A percentile compares a stretch with the other conserved stretches of the same genome.
Evolutionary conservation across 2,329 filamentous ascomycete genomes (phyloP).

Genomic region (Thyridium curvatum): DNA sequence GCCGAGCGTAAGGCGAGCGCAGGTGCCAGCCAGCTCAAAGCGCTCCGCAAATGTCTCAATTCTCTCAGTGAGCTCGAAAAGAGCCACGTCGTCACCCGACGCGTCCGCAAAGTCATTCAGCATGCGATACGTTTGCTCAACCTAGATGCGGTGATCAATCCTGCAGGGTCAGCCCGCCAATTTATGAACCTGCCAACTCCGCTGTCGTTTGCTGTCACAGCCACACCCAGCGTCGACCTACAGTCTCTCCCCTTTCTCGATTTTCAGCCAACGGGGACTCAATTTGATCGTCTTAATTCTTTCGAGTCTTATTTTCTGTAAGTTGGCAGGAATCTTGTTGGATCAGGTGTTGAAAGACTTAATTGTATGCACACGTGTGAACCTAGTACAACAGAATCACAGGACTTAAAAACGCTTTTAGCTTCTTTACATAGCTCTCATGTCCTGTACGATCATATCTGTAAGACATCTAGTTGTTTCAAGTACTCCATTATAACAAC

Average conservation of each 20-base stretch:
- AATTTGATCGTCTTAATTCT: not conserved
- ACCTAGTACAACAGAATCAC: too few relatives aligned
- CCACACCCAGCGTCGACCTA: not conserved
- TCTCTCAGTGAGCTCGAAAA: slow-evolving; percentile 3
- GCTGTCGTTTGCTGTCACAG: not conserved
- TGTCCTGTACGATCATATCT: too few relatives aligned
- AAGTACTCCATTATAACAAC: too few relatives aligned
- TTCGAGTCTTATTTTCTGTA: not conserved
- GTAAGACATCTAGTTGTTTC: too few relatives aligned
- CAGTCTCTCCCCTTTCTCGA: not conserved
- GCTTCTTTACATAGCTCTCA: too few relatives aligned
- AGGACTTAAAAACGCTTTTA: too few relatives aligned
- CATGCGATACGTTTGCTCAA: slow-evolving; percentile 3
- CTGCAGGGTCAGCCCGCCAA: not conserved
- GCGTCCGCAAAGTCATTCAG: slow-evolving; percentile 3
- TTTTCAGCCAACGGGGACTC: not conserved
- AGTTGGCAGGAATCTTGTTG: too few relatives aligned
- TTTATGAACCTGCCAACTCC: not conserved
- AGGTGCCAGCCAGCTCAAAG: not conserved
- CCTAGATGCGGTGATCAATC: slow-evolving; percentile 1
- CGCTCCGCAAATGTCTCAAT: slow-evolving; percentile 2
- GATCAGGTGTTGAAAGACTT: too few relatives aligned
- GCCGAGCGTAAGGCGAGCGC: not conserved
- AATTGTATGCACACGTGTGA: too few relatives aligned
- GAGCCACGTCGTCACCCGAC: slow-evolving; percentile 3